Percentiles rank a stretch among this genome's conserved stretches.
Conservation (phyloP, 306 rosid species). For the Dalbergia cultrata region DNA sequence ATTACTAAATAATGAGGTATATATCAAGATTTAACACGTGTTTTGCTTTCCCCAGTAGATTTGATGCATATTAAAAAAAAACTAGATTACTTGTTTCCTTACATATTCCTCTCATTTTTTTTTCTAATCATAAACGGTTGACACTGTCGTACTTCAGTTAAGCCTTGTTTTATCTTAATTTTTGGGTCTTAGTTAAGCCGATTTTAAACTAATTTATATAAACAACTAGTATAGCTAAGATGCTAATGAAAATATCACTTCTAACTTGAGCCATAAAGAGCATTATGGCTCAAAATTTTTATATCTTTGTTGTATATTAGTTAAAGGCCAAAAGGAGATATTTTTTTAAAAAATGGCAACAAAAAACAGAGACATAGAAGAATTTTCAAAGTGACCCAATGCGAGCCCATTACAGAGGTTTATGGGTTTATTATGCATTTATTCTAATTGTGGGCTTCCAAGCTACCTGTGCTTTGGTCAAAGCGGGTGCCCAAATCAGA, state of each 20-base stretch:
- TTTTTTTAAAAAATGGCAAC: too few species aligned
- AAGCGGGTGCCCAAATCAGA: not conserved
- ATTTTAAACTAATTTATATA: too few species aligned
- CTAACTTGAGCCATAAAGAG: not conserved
- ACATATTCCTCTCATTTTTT: too few species aligned
- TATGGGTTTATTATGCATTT: not conserved
- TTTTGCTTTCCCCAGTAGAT: not conserved
- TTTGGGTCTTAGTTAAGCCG: too few species aligned
- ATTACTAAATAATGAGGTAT: not conserved
- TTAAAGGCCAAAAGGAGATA: too few species aligned
- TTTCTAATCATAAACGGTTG: too few species aligned
- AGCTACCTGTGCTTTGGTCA: not conserved
- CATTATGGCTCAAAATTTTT: not conserved
- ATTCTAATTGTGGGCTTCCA: conserved; percentile 4
- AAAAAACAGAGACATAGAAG: too few species aligned
- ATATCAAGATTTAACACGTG: not conserved
- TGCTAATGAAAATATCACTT: too few species aligned
- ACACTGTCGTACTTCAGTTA: not conserved
- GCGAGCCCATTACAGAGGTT: not conserved
- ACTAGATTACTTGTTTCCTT: not conserved
- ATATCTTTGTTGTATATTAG: not conserved
- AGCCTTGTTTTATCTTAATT: too few species aligned
- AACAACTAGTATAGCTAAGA: too few species aligned
- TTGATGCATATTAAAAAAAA: not conserved
- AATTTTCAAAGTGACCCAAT: not conserved